Evolutionary conservation across 352 stramenopile species (phyloP).

Genomic region (Phytophthora tubulina): DNA sequence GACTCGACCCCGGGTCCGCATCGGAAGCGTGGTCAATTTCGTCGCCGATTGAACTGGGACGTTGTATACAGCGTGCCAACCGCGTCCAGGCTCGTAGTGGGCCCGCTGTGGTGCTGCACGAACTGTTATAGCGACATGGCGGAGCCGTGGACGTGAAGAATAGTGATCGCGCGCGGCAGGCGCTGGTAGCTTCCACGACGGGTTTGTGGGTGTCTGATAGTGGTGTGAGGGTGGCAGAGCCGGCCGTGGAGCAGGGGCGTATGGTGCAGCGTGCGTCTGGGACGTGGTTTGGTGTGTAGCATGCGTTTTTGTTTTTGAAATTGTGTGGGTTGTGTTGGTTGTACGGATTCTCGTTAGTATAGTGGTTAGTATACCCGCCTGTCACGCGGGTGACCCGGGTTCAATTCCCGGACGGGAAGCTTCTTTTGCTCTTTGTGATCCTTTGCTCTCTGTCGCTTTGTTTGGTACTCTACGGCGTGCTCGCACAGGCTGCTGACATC

Average conservation of each 20-base stretch:
- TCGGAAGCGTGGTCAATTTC: not conserved
- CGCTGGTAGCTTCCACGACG: too few relatives aligned
- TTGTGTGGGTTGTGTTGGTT: not conserved
- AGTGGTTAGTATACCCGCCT: slow-evolving; percentile 39
- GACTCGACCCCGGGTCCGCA: not conserved
- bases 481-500: not conserved
- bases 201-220: too few relatives aligned
- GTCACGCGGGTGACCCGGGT: slow-evolving; percentile 38
- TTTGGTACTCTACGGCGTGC: not conserved
- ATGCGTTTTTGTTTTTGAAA: not conserved
- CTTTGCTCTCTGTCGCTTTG: slow-evolving; percentile 8
- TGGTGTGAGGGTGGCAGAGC: too few relatives aligned
- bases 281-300: not conserved
- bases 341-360: slow-evolving; percentile 39
- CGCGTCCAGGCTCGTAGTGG: too few relatives aligned
- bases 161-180: too few relatives aligned
- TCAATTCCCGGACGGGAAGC: slow-evolving; percentile 35
- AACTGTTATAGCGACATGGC: not conserved
- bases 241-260: not conserved
- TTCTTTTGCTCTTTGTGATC: slow-evolving; percentile 11
- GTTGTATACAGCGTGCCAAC: not conserved
- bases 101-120: too few relatives aligned
- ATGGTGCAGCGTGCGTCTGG: not conserved
- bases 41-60: not conserved
- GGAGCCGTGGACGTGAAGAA: not conserved